Evolutionary conservation across 352 stramenopile species (phyloP), one percentile per base, ranked within the genome.

Genomic region (Globisporangium radiosum): DNA sequence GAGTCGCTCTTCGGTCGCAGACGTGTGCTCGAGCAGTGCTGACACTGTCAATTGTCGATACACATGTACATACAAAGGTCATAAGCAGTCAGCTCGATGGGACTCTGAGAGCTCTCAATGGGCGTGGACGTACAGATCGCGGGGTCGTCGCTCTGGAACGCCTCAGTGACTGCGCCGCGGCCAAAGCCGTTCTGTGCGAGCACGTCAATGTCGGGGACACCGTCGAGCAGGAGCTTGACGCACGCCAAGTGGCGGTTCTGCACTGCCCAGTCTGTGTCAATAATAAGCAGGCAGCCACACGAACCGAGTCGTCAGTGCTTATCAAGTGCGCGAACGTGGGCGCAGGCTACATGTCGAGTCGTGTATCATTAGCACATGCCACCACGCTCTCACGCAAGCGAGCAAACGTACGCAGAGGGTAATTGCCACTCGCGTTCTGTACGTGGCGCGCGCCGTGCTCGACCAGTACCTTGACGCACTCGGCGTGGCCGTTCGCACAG

Each of bases 211-310:
- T 92, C 79, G 4, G 69, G 38, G 9, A 92, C 73, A 7, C 71
- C 68, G 5, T 85, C 69, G 15, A 95, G 68, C 38, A 95, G 55
- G 14, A 86, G 37, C 69, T 91, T 92, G 33, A 94, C 81, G 7
- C 89, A 74, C 52, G 75, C 73, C n/a, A 90, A 63, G 64, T 94
- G 86, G 19, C 84, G 88, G 66, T 95, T 95, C 65, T 94, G 86
- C 54, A 95, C 82, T 1, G 86, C 82, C 86, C 86, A 95, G 57
- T 95, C 85, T 90, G 25, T 19, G 48, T 52, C 17, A 39, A 17
- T 52, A 25, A 25, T 25, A 25, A 25, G 25, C 25, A 25, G 25
- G 2, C 25, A 25, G 25, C 25, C 25, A 25, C 25, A 25, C 25
- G 25, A 25, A 25, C 25, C 25, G 25, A 25, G 25, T 25, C 6